phyloP scores from a whole-genome alignment of 1,139 yeast genomes.

The Kurtzmaniella quercitrusa region DNA sequence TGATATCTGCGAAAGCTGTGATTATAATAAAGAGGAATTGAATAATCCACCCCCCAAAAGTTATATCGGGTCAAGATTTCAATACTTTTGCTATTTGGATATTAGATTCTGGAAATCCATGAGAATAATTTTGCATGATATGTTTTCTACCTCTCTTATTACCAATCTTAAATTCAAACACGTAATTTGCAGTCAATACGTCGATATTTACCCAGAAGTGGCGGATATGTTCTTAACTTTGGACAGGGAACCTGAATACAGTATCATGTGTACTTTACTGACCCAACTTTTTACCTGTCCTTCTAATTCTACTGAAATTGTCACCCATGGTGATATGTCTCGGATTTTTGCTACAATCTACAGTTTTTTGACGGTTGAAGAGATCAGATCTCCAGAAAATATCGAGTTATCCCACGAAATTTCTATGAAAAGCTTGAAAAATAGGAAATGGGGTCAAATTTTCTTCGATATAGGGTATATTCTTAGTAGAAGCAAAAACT shows the following conservation, averaged over 20 bases:
- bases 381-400: constrained; percentile 45
- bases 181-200: constrained; percentile 70
- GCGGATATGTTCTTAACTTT: constrained; percentile 67
- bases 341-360: constrained; percentile 64
- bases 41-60: constrained; percentile 22
- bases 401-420: constrained; percentile 40
- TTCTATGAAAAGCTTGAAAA: constrained; percentile 53
- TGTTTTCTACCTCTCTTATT: constrained; percentile 67
- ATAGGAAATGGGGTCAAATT: constrained; percentile 79
- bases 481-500: constrained; percentile 62
- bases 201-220: constrained; percentile 76
- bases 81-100: constrained; percentile 68
- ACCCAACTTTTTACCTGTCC: constrained; percentile 89
- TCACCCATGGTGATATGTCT: constrained; percentile 66
- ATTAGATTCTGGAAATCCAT: constrained; percentile 69
- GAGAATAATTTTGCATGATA: constrained; percentile 58
- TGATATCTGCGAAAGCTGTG: constrained; percentile 41
- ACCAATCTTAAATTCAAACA: constrained; percentile 59
- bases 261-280: constrained; percentile 69
- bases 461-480: constrained; percentile 82
- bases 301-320: constrained; percentile 64
- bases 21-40: constrained; percentile 31
- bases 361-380: constrained; percentile 58
- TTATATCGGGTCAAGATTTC: constrained; percentile 69
- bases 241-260: constrained; percentile 81